A percentile compares a stretch with the other conserved stretches of the same genome.
Evolutionary conservation across 1,284 basidiomycete genomes (phyloP).

Genomic region (Malassezia cuniculi): DNA sequence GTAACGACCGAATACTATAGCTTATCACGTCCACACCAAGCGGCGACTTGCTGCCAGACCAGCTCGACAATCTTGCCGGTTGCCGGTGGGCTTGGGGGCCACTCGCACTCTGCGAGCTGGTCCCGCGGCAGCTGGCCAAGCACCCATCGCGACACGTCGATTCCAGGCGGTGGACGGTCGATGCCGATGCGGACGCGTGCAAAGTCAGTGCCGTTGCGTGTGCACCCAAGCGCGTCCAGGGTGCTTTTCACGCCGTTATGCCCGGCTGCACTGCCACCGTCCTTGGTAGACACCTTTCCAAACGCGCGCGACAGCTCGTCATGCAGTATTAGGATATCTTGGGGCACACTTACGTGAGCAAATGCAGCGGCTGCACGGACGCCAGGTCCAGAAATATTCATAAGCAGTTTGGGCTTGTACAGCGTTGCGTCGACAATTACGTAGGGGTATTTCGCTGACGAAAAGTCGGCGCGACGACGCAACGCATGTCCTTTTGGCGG

Average conservation of each 20-base stretch:
- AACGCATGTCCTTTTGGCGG: constrained; percentile 2
- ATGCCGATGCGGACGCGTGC: constrained; percentile 11
- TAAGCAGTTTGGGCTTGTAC: constrained; percentile 11
- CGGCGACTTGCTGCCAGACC: too few species aligned
- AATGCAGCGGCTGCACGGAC: neutral
- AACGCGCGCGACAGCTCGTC: constrained; percentile 11
- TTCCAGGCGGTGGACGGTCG: constrained; percentile 1
- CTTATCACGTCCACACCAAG: too few species aligned
- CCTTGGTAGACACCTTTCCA: constrained; percentile 10
- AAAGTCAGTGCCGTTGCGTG: neutral
- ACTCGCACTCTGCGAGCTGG: constrained; percentile 5
- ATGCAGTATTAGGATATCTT: constrained; percentile 8
- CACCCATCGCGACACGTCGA: constrained; percentile 4
- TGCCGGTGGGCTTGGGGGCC: too few species aligned
- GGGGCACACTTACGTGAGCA: neutral
- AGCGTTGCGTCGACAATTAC: constrained; percentile 3
- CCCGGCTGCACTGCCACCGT: constrained; percentile 9
- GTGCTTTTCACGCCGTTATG: constrained; percentile 14
- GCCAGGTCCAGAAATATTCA: constrained; percentile 9
- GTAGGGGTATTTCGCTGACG: constrained; percentile 3
- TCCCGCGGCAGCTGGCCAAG: constrained; percentile 8
- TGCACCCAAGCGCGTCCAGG: constrained; percentile 1
- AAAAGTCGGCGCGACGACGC: too few species aligned
- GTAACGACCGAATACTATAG: too few species aligned
- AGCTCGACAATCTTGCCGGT: too few species aligned